Evolutionary conservation across 352 stramenopile species (phyloP).

Genomic region (Globisporangium camurandrum): DNA sequence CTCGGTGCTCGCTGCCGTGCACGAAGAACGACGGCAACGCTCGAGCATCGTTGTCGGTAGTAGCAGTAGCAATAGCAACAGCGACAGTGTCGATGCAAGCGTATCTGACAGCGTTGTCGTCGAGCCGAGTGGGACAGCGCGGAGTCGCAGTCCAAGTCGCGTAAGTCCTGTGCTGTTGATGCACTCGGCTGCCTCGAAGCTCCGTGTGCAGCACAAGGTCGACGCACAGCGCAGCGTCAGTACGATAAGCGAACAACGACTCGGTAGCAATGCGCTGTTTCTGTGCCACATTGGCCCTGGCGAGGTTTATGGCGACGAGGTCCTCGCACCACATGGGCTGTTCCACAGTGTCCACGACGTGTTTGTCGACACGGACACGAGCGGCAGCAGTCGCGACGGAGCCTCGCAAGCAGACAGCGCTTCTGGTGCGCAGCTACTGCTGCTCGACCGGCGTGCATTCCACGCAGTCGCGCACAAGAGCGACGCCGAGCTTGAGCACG

Average conservation of each 20-base stretch:
- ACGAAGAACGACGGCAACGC: constrained; percentile 16
- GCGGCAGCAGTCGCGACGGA: no score
- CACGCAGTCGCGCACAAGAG: constrained; percentile 29
- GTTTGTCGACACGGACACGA: constrained; percentile 7
- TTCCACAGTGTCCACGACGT: constrained; percentile 32
- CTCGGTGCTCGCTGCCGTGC: constrained; percentile 45
- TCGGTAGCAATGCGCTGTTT: constrained; percentile 14
- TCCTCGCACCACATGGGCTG: constrained; percentile 21
- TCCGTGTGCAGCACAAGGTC: constrained; percentile 12
- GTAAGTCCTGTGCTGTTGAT: constrained; percentile 1
- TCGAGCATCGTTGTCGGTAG: background rate
- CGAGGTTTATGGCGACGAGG: constrained; percentile 50
- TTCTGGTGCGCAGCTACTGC: constrained; percentile 23
- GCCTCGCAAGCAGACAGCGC: no score
- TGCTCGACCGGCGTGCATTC: constrained; percentile 25
- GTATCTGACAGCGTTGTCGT: constrained; percentile 4
- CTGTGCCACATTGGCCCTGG: constrained; percentile 32
- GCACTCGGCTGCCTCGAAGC: constrained; percentile 8
- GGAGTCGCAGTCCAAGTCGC: background rate
- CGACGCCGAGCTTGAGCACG: constrained; percentile 40
- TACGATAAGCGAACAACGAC: no score
- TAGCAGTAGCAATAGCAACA: background rate
- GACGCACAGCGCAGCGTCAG: constrained; percentile 1
- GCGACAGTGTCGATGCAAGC: background rate
- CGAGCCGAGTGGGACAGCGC: background rate